Conservation (phyloP, 352 stramenopile species). For the Peronospora belbahrii region DNA sequence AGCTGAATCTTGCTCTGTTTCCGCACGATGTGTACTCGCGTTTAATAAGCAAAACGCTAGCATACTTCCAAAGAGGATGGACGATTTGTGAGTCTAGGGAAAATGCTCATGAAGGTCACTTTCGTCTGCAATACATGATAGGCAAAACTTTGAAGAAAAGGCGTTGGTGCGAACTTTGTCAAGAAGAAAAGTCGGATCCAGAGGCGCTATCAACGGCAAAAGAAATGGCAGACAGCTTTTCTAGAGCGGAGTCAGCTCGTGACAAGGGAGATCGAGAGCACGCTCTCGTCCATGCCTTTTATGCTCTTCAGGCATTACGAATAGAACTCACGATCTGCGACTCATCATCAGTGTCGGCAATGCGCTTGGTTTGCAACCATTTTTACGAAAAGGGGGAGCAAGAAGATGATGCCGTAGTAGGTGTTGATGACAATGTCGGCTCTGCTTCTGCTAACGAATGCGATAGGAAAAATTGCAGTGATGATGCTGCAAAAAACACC, state of each 20-base stretch:
- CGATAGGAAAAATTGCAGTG: constrained; percentile 1
- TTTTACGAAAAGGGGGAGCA: constrained; percentile 50
- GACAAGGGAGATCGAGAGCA: constrained; percentile 60
- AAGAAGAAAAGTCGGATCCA: constrained; percentile 1
- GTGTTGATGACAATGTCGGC: constrained; percentile 3
- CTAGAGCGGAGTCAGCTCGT: constrained; percentile 44
- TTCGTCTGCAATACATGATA: constrained; percentile 67
- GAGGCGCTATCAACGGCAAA: constrained; percentile 15
- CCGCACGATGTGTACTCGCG: constrained; percentile 20
- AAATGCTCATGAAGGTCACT: constrained; percentile 43
- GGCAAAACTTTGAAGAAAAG: constrained; percentile 68
- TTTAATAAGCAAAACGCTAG: constrained; percentile 23
- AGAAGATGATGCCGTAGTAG: constrained; percentile 21
- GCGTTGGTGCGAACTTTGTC: constrained; percentile 22
- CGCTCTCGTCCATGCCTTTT: constrained; percentile 71
- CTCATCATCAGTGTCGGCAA: constrained; percentile 14
- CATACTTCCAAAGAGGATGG: constrained; percentile 38
- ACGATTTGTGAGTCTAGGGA: constrained; percentile 24
- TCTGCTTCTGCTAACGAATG: neutral
- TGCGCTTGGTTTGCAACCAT: constrained; percentile 40
- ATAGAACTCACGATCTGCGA: constrained; percentile 39
- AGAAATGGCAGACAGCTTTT: constrained; percentile 46
- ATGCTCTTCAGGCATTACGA: constrained; percentile 57
- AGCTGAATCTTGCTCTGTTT: constrained; percentile 22
- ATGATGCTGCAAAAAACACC: neutral